Evolutionary conservation across 208 protist species (phyloP).

Genomic region (Leishmania mexicana): DNA sequence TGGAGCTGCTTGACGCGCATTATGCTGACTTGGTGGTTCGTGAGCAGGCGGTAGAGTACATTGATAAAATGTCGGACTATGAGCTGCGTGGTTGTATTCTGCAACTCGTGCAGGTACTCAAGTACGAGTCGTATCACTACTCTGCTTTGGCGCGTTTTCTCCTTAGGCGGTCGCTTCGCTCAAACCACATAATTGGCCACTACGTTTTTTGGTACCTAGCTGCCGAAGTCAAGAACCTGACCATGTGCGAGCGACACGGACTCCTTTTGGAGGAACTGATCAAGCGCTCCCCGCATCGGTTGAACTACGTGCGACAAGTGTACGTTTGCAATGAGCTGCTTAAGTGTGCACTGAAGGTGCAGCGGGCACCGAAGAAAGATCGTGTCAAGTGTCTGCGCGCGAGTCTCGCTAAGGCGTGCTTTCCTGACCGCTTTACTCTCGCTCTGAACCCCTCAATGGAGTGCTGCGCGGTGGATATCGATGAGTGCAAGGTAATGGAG

Average conservation of each 20-base stretch:
- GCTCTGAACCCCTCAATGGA: slow-evolving; percentile 74
- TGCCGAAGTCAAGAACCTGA: slow-evolving; percentile 77
- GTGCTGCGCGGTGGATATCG: slow-evolving; percentile 72
- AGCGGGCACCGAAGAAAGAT: slow-evolving; percentile 58
- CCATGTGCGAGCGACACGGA: slow-evolving; percentile 76
- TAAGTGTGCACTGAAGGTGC: slow-evolving; percentile 56
- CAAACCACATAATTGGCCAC: slow-evolving; percentile 79
- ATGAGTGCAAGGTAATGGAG: slow-evolving; percentile 94
- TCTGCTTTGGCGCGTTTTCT: slow-evolving; percentile 73
- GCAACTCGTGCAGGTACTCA: slow-evolving; percentile 89
- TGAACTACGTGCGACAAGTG: slow-evolving; percentile 57
- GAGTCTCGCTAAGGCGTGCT: slow-evolving; percentile 47
- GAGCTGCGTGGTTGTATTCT: slow-evolving; percentile 77
- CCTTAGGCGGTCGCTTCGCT: slow-evolving; percentile 62
- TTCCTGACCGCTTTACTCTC: slow-evolving; percentile 68
- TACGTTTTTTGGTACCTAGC: slow-evolving; percentile 91
- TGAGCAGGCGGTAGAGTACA: slow-evolving; percentile 66
- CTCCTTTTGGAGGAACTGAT: slow-evolving; percentile 87
- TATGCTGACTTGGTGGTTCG: slow-evolving; percentile 72
- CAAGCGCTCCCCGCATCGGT: slow-evolving; percentile 54
- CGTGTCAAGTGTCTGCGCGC: slow-evolving; percentile 44
- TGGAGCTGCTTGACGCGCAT: slow-evolving; percentile 79
- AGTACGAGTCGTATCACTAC: slow-evolving; percentile 88
- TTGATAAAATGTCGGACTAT: slow-evolving; percentile 67
- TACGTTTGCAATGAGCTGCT: slow-evolving; percentile 68